Percentiles rank a stretch among this genome's conserved stretches.
phyloP scores from a whole-genome alignment of 2,329 filamentous ascomycete genomes.

The Talaromyces sp. region DNA sequence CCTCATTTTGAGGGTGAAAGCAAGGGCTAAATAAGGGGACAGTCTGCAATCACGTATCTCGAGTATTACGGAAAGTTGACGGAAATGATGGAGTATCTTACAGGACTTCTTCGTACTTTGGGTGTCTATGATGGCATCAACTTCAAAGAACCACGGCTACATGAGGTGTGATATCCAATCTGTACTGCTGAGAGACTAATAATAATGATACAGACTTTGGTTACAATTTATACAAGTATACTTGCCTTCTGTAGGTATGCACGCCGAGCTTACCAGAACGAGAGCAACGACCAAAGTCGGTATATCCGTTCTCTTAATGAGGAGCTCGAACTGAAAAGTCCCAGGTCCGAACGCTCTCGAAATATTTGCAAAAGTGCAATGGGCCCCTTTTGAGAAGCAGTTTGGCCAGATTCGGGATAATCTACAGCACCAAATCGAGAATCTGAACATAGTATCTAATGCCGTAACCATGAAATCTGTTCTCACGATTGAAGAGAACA shows the following conservation, averaged over 20 bases:
- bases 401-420: slow-evolving; percentile 15
- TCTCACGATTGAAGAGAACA: background rate
- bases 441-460: background rate
- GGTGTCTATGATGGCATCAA: slow-evolving; percentile 1
- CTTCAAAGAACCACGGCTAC: slow-evolving; percentile 1
- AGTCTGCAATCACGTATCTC: slow-evolving; percentile 16
- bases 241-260: slow-evolving; percentile 13
- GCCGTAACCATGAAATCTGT: slow-evolving; percentile 13
- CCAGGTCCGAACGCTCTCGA: background rate
- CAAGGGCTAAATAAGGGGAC: background rate
- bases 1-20: background rate
- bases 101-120: background rate
- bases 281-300: background rate
- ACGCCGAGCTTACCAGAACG: background rate
- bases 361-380: slow-evolving; percentile 14
- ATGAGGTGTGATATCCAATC: background rate
- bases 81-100: slow-evolving; percentile 17
- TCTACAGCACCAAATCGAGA: slow-evolving; percentile 10
- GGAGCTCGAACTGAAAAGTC: background rate
- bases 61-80: slow-evolving; percentile 18
- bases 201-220: slow-evolving; percentile 3
- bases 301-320: background rate
- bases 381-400: slow-evolving; percentile 18
- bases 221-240: slow-evolving; percentile 14
- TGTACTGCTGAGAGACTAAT: background rate